Percentiles rank a stretch among this genome's conserved stretches.
Conservation (phyloP, 2,329 filamentous ascomycete species). For the Emmonsiellopsis sp. region DNA sequence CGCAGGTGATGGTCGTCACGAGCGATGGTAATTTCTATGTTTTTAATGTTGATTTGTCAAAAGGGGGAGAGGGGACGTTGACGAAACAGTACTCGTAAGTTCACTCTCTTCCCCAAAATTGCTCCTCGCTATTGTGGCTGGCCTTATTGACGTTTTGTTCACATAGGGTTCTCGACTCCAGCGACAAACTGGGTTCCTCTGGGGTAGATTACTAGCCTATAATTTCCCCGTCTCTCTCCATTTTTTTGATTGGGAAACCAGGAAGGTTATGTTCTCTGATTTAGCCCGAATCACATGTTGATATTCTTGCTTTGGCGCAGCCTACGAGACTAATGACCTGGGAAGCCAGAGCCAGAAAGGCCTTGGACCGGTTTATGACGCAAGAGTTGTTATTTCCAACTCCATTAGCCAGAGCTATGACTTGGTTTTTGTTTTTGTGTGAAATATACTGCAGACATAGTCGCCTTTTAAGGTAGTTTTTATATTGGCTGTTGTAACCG, state of each 20-base stretch:
- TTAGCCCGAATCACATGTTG: too few relatives aligned
- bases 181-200: slow-evolving; percentile 30
- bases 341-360: too few relatives aligned
- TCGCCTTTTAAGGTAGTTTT: too few relatives aligned
- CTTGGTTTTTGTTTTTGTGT: too few relatives aligned
- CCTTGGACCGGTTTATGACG: too few relatives aligned
- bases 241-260: background rate
- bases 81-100: slow-evolving; percentile 89
- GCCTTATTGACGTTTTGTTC: background rate
- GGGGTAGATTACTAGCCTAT: slow-evolving; percentile 24
- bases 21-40: slow-evolving; percentile 93
- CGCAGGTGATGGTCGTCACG: slow-evolving; percentile 96
- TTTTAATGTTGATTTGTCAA: slow-evolving; percentile 89
- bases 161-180: slow-evolving; percentile 34
- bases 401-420: too few relatives aligned
- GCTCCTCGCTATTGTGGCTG: background rate
- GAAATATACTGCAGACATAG: too few relatives aligned
- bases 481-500: too few relatives aligned
- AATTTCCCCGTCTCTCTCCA: background rate
- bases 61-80: slow-evolving; percentile 83
- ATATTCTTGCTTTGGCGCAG: too few relatives aligned
- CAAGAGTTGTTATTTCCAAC: too few relatives aligned
- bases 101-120: background rate
- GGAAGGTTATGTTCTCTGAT: too few relatives aligned
- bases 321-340: too few relatives aligned